Evolutionary conservation across 495 filamentous ascomycete genomes (phyloP).

Genomic region (Trichocladium antarcticum): DNA sequence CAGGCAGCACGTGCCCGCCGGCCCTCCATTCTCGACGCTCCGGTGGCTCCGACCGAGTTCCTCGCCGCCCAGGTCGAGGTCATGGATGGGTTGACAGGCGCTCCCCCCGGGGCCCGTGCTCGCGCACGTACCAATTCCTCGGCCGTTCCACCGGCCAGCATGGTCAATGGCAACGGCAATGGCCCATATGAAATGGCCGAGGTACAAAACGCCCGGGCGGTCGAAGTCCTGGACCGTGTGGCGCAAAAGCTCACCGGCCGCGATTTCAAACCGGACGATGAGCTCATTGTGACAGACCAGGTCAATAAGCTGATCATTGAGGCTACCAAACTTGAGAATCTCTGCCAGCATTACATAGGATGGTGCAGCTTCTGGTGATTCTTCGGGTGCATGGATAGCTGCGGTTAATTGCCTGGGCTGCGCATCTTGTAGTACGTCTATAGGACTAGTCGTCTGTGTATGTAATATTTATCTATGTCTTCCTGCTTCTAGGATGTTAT

Average conservation of each 20-base stretch:
- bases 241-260: slow-evolving; percentile 83
- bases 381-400: neutral
- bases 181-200: slow-evolving; percentile 46
- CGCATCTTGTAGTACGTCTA: too few species aligned
- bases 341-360: slow-evolving; percentile 98
- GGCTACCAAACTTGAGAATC: slow-evolving; percentile 91
- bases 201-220: slow-evolving; percentile 81
- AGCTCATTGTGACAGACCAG: slow-evolving; percentile 76
- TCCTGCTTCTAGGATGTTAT: too few species aligned
- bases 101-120: slow-evolving; percentile 38
- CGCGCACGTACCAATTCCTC: slow-evolving; percentile 47
- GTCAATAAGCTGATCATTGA: slow-evolving; percentile 90
- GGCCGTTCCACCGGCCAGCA: slow-evolving; percentile 21
- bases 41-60: slow-evolving; percentile 41
- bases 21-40: slow-evolving; percentile 60
- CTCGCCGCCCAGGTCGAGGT: slow-evolving; percentile 34
- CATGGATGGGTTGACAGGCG: slow-evolving; percentile 37
- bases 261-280: slow-evolving; percentile 58
- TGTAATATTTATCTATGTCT: too few species aligned
- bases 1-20: slow-evolving; percentile 41
- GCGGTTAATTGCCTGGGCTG: too few species aligned
- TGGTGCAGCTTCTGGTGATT: slow-evolving; percentile 86
- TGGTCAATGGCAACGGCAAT: slow-evolving; percentile 26
- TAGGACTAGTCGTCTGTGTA: too few species aligned
- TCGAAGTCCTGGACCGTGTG: slow-evolving; percentile 85